Evolutionary conservation across 192 early-diverging fungal species (phyloP).

Genomic region (Spinellus fusiger): DNA sequence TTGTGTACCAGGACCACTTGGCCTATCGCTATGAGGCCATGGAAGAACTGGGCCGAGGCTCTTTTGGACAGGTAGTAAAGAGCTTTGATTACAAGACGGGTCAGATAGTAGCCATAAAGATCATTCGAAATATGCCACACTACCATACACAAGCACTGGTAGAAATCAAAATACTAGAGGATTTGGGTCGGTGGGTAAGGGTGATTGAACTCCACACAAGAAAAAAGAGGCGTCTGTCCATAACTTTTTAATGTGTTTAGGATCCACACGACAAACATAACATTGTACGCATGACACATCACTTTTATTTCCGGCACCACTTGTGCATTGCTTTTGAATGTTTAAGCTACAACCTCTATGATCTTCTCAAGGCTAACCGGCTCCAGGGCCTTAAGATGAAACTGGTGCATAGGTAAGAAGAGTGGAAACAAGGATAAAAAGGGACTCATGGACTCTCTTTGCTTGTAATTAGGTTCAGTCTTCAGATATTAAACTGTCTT

Average conservation of each 20-base stretch:
- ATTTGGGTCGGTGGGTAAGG: conserved; percentile 65
- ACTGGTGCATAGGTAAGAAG: conserved; percentile 48
- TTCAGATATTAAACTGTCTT: conserved; percentile 81
- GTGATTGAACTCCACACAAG: no score
- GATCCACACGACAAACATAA: conserved; percentile 71
- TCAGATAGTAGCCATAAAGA: conserved; percentile 80
- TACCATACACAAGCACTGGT: conserved; percentile 91
- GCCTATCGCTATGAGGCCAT: conserved; percentile 88
- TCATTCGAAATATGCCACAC: conserved; percentile 90
- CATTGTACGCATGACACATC: conserved; percentile 78
- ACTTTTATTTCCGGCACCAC: conserved; percentile 91
- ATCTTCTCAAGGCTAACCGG: conserved; percentile 87
- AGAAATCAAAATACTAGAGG: conserved; percentile 87
- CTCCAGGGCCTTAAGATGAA: conserved; percentile 83
- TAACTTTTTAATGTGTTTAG: conserved; percentile 32
- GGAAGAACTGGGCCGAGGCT: conserved; percentile 82
- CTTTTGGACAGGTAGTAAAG: conserved; percentile 90
- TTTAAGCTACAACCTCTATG: conserved; percentile 88
- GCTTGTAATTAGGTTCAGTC: conserved; percentile 48
- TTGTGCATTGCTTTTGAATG: conserved; percentile 92
- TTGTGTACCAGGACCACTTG: conserved; percentile 79
- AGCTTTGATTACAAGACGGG: conserved; percentile 89
- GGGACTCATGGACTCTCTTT: background rate
- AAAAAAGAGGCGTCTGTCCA: no score
- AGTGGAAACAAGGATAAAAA: background rate